Conservation (phyloP, 2,329 filamentous ascomycete species). For the Arthrinium puccinioides region DNA sequence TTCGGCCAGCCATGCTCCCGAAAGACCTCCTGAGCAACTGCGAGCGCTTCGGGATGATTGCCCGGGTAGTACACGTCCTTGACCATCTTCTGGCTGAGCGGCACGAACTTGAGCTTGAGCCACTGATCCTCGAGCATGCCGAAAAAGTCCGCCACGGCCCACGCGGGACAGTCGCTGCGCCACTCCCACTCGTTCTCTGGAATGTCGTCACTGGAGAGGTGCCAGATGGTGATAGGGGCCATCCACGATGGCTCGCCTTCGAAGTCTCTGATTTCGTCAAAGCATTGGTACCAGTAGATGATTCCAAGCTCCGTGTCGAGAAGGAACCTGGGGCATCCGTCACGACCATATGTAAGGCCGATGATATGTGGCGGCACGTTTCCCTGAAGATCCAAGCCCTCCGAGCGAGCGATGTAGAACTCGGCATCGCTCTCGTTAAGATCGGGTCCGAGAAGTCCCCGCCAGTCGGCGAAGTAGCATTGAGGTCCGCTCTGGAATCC, state of each 20-base stretch:
- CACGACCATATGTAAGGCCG: not conserved
- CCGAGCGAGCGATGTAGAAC: not conserved
- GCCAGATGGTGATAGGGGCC: slow-evolving; percentile 43
- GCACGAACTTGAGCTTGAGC: not conserved
- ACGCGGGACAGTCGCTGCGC: not conserved
- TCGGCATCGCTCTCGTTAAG: not conserved
- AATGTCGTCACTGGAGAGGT: not conserved
- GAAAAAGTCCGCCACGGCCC: slow-evolving; percentile 1
- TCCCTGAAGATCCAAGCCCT: not conserved
- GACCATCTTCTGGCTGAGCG: not conserved
- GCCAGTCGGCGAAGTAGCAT: slow-evolving; percentile 2
- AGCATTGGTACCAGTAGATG: slow-evolving; percentile 1
- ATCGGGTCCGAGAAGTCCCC: not conserved
- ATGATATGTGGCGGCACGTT: slow-evolving; percentile 2
- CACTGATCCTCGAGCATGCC: not conserved
- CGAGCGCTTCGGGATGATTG: not conserved
- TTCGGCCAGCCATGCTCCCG: slow-evolving; percentile 1
- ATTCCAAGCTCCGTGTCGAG: slow-evolving; percentile 2
- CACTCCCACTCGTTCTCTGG: not conserved
- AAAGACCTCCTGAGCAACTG: not conserved
- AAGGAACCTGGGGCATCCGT: not conserved
- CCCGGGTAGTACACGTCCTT: not conserved
- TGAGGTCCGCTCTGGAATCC: not conserved
- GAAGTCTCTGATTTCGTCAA: not conserved
- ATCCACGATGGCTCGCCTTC: slow-evolving; percentile 17